Conservation (phyloP, 768 basidiomycete species). For the Trametes coccinea region DNA sequence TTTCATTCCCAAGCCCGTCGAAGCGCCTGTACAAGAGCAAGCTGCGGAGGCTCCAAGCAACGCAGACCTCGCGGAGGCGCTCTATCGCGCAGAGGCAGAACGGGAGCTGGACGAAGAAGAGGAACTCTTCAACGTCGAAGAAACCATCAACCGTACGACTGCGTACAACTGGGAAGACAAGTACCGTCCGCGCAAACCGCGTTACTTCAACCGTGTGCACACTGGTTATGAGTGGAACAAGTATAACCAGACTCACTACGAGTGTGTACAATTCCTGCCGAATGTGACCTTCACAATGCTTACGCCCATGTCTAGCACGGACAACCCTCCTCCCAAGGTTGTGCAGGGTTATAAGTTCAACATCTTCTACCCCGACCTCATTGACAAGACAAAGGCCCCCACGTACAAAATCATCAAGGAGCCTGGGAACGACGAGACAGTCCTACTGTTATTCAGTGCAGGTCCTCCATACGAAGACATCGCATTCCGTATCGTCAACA, state of each 20-base stretch:
- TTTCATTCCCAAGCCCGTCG: conserved; percentile 79
- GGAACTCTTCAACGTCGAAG: conserved; percentile 92
- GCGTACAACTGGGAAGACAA: conserved; percentile 99
- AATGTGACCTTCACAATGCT: neutral
- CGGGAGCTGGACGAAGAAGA: conserved; percentile 95
- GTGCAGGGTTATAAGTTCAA: conserved; percentile 99
- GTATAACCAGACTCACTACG: conserved; percentile 99
- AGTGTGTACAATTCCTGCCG: conserved; percentile 55
- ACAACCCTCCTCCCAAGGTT: conserved; percentile 98
- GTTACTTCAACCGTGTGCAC: conserved; percentile 98
- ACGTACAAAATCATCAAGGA: conserved; percentile 96
- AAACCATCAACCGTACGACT: conserved; percentile 77
- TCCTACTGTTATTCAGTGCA: conserved; percentile 89
- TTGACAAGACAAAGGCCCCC: conserved; percentile 96
- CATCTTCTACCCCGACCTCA: conserved; percentile 98
- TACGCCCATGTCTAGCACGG: conserved; percentile 57
- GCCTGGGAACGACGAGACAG: conserved; percentile 93
- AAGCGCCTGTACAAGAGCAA: conserved; percentile 57
- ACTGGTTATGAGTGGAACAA: conserved; percentile 99
- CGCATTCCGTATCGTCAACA: conserved; percentile 95
- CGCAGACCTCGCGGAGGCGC: conserved; percentile 81
- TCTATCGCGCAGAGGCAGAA: conserved; percentile 90
- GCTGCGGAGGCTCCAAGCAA: conserved; percentile 59
- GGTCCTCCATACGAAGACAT: conserved; percentile 99
- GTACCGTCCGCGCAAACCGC: conserved; percentile 93